phyloP scores from a whole-genome alignment of 805 yeast genomes.

The Metschnikowia gelsemii region DNA sequence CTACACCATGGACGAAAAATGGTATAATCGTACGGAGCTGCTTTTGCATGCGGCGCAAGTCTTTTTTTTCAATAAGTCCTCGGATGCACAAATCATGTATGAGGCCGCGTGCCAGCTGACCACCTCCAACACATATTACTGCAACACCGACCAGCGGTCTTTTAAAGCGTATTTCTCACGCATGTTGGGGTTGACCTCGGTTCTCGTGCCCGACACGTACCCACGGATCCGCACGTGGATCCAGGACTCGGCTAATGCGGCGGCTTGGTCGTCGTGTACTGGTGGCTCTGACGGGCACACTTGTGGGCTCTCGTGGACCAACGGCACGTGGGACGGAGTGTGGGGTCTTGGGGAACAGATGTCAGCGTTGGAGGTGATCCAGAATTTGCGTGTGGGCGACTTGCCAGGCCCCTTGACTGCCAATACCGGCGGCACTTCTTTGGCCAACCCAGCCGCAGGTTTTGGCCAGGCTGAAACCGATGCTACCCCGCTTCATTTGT shows the following conservation, averaged over 20 bases:
- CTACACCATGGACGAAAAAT: conserved; percentile 59
- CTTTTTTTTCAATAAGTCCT: conserved; percentile 47
- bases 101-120: conserved; percentile 81
- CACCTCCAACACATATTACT: conserved; percentile 32
- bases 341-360: conserved; percentile 25
- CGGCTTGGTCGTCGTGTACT: conserved; percentile 20
- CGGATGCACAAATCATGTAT: conserved; percentile 51
- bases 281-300: conserved; percentile 25
- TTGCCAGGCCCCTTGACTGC: conserved; percentile 34
- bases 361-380: conserved; percentile 24
- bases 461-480: conserved; percentile 11
- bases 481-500: conserved; percentile 16
- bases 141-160: conserved; percentile 88
- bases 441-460: conserved; percentile 39
- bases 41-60: conserved; percentile 55
- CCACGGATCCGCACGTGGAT: conserved; percentile 47
- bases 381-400: conserved; percentile 23
- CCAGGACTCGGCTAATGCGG: conserved; percentile 35
- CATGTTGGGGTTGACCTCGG: conserved; percentile 70
- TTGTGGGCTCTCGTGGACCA: conserved; percentile 24
- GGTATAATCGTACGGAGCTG: conserved; percentile 62
- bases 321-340: conserved; percentile 20
- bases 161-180: conserved; percentile 83
- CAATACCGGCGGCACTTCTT: conserved; percentile 37
- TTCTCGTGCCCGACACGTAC: conserved; percentile 61